phyloP scores from a whole-genome alignment of 352 stramenopile genomes.

The Globisporangium nunn region DNA sequence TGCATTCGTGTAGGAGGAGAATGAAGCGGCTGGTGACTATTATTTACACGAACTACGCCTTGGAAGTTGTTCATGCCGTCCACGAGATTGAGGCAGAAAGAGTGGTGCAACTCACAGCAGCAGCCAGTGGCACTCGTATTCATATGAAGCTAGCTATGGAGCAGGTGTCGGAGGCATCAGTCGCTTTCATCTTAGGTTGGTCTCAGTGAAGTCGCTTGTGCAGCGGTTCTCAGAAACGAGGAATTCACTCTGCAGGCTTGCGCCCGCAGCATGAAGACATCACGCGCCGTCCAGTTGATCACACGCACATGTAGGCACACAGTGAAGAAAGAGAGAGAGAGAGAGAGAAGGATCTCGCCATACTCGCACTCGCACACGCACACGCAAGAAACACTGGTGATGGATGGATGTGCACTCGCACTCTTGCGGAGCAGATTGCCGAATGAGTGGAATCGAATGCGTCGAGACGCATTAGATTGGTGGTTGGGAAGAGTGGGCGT shows the following conservation, averaged over 20 bases:
- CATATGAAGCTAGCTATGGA: not conserved
- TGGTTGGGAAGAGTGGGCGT: too few relatives aligned
- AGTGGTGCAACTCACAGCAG: too few relatives aligned
- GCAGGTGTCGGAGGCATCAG: conserved; percentile 46
- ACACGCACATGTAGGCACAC: conserved; percentile 7
- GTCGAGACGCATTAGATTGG: too few relatives aligned
- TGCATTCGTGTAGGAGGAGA: not conserved
- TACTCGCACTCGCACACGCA: too few relatives aligned
- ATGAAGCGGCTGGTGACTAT: not conserved
- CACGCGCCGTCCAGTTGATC: conserved; percentile 28
- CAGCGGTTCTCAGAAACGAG: conserved; percentile 88
- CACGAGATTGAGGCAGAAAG: too few relatives aligned
- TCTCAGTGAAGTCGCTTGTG: conserved; percentile 84
- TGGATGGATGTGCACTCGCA: too few relatives aligned
- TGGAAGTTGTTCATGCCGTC: too few relatives aligned
- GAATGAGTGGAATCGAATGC: too few relatives aligned
- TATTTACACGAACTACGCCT: not conserved
- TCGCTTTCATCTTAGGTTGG: conserved; percentile 72
- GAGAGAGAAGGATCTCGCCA: too few relatives aligned
- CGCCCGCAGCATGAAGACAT: conserved; percentile 70
- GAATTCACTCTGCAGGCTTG: conserved; percentile 76
- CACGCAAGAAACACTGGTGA: too few relatives aligned
- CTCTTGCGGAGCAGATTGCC: too few relatives aligned
- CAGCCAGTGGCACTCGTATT: too few relatives aligned
- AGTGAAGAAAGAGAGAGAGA: not conserved